phyloP scores from a whole-genome alignment of 148 eudicot genomes.

The Nyssa sinensis region DNA sequence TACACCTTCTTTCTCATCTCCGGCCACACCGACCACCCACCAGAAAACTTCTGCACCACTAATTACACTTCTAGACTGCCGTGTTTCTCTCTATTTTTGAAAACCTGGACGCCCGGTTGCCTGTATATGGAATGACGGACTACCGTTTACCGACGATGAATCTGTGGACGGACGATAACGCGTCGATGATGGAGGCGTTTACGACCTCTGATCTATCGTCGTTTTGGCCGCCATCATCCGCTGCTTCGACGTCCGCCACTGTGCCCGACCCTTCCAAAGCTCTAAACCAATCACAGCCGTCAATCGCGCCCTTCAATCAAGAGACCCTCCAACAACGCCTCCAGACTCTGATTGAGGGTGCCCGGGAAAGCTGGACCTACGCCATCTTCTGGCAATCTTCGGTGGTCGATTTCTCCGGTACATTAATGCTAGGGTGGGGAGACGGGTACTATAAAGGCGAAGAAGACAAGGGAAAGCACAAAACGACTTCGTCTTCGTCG shows the following conservation, averaged over 20 bases:
- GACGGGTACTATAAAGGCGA: conserved; percentile 61
- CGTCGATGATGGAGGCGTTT: too few species aligned
- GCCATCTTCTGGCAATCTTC: conserved; percentile 84
- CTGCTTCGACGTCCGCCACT: background rate
- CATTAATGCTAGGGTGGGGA: conserved; percentile 49
- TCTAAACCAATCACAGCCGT: background rate
- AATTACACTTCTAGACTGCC: too few species aligned
- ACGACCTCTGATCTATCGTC: conserved; percentile 16
- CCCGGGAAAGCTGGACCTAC: conserved; percentile 59
- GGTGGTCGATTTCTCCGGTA: conserved; percentile 19
- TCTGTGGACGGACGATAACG: conserved; percentile 5
- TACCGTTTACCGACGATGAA: conserved; percentile 8
- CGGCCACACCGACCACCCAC: too few species aligned
- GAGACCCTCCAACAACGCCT: conserved; percentile 62
- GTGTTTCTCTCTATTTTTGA: too few species aligned
- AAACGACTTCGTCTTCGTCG: conserved; percentile 2
- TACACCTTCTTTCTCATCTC: too few species aligned
- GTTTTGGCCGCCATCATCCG: background rate
- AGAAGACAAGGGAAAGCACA: background rate
- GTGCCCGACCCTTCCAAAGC: conserved; percentile 1
- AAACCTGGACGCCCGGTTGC: too few species aligned
- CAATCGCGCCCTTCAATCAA: conserved; percentile 21
- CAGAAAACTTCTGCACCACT: too few species aligned
- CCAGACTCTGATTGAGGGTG: conserved; percentile 49
- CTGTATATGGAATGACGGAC: too few species aligned